A percentile compares a stretch with the other conserved stretches of the same genome.
Conservation (phyloP, 73 alveolate species). For the Tetrahymena borealis region DNA sequence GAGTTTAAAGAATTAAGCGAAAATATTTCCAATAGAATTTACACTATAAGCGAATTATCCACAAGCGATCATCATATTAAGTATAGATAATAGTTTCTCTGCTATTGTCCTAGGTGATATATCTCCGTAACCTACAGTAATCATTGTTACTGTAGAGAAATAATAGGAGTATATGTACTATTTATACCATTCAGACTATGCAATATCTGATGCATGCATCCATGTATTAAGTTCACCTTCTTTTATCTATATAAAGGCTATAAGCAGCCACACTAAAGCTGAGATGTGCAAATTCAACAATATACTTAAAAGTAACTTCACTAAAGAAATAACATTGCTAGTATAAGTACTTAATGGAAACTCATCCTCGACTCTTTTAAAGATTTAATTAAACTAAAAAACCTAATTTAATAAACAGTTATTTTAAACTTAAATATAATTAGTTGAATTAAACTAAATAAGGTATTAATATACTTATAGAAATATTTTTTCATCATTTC, state of each 20-base stretch:
- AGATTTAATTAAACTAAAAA: background rate
- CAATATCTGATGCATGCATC: background rate
- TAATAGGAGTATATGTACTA: slow-evolving; percentile 14
- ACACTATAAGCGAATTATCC: background rate
- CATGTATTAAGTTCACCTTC: background rate
- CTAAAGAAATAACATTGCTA: background rate
- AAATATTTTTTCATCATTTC: too few species aligned
- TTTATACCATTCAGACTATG: background rate
- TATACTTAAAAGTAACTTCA: background rate
- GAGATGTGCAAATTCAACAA: background rate
- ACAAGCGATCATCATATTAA: background rate
- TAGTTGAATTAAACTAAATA: too few species aligned
- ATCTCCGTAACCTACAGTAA: slow-evolving; percentile 41
- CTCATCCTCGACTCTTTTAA: background rate
- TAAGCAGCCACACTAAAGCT: background rate
- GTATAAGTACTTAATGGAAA: background rate
- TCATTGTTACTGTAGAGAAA: slow-evolving; percentile 32
- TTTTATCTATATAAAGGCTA: background rate
- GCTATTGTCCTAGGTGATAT: slow-evolving; percentile 10
- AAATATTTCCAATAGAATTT: background rate
- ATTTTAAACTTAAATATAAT: background rate
- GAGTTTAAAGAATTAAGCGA: background rate
- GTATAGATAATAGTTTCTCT: background rate
- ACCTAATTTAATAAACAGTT: background rate
- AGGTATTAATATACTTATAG: too few species aligned